These are phyloP conservation scores for Fistulinella prunicolor DNA, from an alignment of 768 basidiomycete species.

Conservation along the genomic window DNA sequence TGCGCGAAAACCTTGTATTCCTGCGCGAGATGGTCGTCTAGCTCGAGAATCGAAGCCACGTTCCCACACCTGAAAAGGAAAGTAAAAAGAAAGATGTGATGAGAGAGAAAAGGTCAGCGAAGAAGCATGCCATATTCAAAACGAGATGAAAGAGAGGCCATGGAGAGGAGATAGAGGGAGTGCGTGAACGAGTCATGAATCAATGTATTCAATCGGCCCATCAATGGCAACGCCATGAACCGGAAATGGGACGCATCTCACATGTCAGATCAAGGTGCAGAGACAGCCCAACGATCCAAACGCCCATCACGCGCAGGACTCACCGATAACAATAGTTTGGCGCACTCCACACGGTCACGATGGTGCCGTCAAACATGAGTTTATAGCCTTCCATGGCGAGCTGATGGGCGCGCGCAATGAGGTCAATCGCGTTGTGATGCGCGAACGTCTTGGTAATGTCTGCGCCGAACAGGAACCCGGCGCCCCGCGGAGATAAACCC, in stretches of 20 bases:
- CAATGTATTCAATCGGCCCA: too few species aligned
- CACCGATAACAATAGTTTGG: conserved; percentile 98
- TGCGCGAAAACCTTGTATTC: conserved; percentile 96
- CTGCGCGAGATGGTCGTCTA: conserved; percentile 90
- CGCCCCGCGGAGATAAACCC: conserved; percentile 97
- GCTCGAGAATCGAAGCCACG: conserved; percentile 89
- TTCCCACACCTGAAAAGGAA: conserved; percentile 75
- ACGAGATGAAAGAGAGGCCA: too few species aligned
- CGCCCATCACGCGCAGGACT: too few species aligned
- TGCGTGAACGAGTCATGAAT: too few species aligned
- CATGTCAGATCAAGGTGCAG: too few species aligned
- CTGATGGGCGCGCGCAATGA: conserved; percentile 96
- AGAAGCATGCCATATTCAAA: too few species aligned
- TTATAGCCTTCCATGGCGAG: conserved; percentile 98
- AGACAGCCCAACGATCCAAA: neutral
- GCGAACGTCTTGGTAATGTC: conserved; percentile 89
- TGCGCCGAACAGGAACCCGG: conserved; percentile 91
- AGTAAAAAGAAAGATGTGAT: neutral
- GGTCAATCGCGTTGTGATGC: conserved; percentile 88
- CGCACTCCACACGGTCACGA: conserved; percentile 98
- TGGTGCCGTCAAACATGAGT: conserved; percentile 92
- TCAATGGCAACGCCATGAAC: too few species aligned
- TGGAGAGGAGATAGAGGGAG: too few species aligned
- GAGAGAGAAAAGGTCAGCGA: too few species aligned
- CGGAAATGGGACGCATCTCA: too few species aligned